Evolutionary conservation across 140 eudicot genomes (phyloP).

Genomic region (Cichorium intybus): DNA sequence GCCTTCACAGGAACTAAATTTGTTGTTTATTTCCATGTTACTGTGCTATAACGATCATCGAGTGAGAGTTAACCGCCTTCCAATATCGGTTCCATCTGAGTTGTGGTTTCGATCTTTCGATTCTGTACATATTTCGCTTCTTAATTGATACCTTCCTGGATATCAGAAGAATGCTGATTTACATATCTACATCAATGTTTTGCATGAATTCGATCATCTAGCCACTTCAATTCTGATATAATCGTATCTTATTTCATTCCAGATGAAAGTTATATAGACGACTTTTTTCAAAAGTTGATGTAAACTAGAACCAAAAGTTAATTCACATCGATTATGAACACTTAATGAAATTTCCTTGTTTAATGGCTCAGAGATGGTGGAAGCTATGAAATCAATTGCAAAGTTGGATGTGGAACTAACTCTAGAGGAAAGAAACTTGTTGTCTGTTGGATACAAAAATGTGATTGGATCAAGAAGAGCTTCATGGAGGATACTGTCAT

Average conservation of each 20-base stretch:
- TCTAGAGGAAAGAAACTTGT: constrained; percentile 44
- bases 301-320: neutral
- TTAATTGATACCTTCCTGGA: neutral
- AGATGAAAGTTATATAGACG: neutral
- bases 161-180: neutral
- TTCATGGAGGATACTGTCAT: constrained; percentile 46
- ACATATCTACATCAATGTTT: neutral
- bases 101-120: neutral
- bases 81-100: neutral
- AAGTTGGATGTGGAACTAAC: constrained; percentile 48
- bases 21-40: neutral
- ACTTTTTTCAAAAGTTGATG: neutral
- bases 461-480: constrained; percentile 52
- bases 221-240: neutral
- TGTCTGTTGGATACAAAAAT: constrained; percentile 49
- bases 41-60: neutral
- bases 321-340: constrained; percentile 2
- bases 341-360: neutral
- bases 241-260: neutral
- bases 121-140: neutral
- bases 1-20: neutral
- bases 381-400: constrained; percentile 45
- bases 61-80: neutral
- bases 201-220: constrained; percentile 1
- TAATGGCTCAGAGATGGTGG: constrained; percentile 44